phyloP scores from a whole-genome alignment of 202 grass and related monocot genomes.

The Setaria italica region DNA sequence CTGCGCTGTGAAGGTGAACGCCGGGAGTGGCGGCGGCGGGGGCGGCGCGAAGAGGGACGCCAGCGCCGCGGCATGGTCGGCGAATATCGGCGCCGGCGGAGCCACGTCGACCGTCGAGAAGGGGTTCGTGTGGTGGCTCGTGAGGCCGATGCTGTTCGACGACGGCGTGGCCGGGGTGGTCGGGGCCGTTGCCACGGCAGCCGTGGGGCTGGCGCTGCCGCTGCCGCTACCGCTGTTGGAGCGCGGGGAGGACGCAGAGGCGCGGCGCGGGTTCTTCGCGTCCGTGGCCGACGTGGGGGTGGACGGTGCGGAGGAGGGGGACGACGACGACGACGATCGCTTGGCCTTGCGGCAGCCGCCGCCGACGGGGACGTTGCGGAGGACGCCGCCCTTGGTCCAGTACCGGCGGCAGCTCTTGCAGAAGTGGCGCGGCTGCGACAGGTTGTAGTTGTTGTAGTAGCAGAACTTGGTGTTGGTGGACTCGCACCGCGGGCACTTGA shows the following conservation, averaged over 20 bases:
- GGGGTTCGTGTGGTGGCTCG: slow-evolving; percentile 31
- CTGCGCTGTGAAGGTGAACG: slow-evolving; percentile 48
- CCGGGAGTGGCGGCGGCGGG: slow-evolving; percentile 37
- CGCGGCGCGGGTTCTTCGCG: slow-evolving; percentile 50
- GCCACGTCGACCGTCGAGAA: slow-evolving; percentile 47
- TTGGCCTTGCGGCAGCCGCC: slow-evolving; percentile 74
- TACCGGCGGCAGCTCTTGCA: slow-evolving; percentile 88
- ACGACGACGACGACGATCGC: slow-evolving; percentile 41
- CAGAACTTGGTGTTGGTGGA: slow-evolving; percentile 90
- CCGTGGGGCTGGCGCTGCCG: slow-evolving; percentile 47
- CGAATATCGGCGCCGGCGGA: slow-evolving; percentile 58
- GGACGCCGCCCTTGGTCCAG: slow-evolving; percentile 86
- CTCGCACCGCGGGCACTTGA: slow-evolving; percentile 82
- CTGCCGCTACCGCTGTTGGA: slow-evolving; percentile 32
- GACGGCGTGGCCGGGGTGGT: slow-evolving; percentile 15
- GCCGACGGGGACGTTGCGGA: slow-evolving; percentile 76
- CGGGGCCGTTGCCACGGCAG: background rate
- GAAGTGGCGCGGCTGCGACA: slow-evolving; percentile 84
- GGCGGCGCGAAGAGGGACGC: slow-evolving; percentile 60
- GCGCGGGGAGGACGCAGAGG: slow-evolving; percentile 36
- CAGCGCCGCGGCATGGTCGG: slow-evolving; percentile 56
- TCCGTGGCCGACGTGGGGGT: slow-evolving; percentile 19
- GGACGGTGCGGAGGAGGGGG: slow-evolving; percentile 38
- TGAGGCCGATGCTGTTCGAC: slow-evolving; percentile 22
- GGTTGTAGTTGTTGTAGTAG: slow-evolving; percentile 97